Conservation (phyloP, 2,329 filamentous ascomycete genomes). For the Emergomyces africanus region DNA sequence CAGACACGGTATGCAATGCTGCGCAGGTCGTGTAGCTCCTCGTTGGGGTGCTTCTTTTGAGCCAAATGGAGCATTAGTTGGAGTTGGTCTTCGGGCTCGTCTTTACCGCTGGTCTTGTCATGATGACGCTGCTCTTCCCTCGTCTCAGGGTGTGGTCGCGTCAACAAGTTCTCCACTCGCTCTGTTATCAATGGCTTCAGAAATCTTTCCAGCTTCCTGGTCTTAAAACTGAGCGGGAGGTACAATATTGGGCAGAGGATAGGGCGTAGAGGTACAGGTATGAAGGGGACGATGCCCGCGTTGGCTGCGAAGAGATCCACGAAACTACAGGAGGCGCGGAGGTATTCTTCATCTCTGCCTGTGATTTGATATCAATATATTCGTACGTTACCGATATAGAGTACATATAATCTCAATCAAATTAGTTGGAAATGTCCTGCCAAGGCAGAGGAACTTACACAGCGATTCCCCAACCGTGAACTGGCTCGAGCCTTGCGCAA, state of each 20-base stretch:
- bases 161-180: constrained; percentile 13
- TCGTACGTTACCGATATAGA: background rate
- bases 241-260: constrained; percentile 19
- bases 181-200: constrained; percentile 9
- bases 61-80: constrained; percentile 34
- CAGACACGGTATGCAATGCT: constrained; percentile 13
- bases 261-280: constrained; percentile 22
- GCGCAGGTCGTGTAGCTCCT: constrained; percentile 23
- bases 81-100: constrained; percentile 27
- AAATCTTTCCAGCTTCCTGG: constrained; percentile 13
- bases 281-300: constrained; percentile 20
- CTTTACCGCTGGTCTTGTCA: constrained; percentile 10
- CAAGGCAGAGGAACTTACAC: constrained; percentile 13
- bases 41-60: constrained; percentile 25
- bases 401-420: background rate
- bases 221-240: constrained; percentile 12
- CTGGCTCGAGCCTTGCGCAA: constrained; percentile 17
- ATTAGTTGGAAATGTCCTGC: background rate
- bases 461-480: constrained; percentile 19
- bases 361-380: background rate
- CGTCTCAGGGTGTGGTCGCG: background rate
- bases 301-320: constrained; percentile 22
- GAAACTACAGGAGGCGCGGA: constrained; percentile 18
- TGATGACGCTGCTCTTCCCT: background rate
- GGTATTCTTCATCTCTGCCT: constrained; percentile 22